A percentile compares a stretch with the other conserved stretches of the same genome.
These are phyloP conservation scores for Gracilaria caudata DNA, from an alignment of 23 red algal genomes.

Conservation along the genomic window DNA sequence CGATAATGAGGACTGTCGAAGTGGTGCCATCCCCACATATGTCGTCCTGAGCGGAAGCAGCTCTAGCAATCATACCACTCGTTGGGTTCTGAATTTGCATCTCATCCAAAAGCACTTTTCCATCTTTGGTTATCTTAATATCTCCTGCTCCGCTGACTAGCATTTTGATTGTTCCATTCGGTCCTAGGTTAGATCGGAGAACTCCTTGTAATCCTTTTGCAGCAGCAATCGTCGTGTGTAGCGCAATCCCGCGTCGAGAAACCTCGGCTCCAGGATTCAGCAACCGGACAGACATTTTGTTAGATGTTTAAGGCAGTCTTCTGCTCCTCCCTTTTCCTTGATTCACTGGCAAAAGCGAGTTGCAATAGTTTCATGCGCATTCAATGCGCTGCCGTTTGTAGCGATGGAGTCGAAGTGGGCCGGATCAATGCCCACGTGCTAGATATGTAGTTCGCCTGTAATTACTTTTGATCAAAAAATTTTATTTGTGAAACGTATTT, in stretches of 20 bases:
- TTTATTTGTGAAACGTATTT: too few relatives aligned
- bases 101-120: slow-evolving; percentile 93
- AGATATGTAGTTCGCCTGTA: too few relatives aligned
- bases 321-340: neutral
- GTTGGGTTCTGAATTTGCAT: slow-evolving; percentile 99
- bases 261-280: slow-evolving; percentile 96
- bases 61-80: slow-evolving; percentile 90
- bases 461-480: too few relatives aligned
- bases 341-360: neutral
- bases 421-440: neutral
- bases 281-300: slow-evolving; percentile 58
- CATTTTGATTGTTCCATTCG: slow-evolving; percentile 98
- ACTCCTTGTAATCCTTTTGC: slow-evolving; percentile 97
- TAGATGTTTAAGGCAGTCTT: neutral
- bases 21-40: slow-evolving; percentile 97
- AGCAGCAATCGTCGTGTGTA: slow-evolving; percentile 93
- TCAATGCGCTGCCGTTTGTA: neutral
- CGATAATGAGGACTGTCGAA: slow-evolving; percentile 88
- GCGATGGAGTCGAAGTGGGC: neutral
- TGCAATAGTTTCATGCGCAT: neutral
- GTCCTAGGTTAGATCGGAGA: slow-evolving; percentile 94
- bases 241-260: slow-evolving; percentile 86
- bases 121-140: slow-evolving; percentile 98
- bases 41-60: slow-evolving; percentile 97
- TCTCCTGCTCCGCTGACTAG: slow-evolving; percentile 95